Evolutionary conservation across 768 basidiomycete genomes (phyloP), one percentile per base, ranked within the genome.

Genomic region (Auriscalpium microsporum): DNA sequence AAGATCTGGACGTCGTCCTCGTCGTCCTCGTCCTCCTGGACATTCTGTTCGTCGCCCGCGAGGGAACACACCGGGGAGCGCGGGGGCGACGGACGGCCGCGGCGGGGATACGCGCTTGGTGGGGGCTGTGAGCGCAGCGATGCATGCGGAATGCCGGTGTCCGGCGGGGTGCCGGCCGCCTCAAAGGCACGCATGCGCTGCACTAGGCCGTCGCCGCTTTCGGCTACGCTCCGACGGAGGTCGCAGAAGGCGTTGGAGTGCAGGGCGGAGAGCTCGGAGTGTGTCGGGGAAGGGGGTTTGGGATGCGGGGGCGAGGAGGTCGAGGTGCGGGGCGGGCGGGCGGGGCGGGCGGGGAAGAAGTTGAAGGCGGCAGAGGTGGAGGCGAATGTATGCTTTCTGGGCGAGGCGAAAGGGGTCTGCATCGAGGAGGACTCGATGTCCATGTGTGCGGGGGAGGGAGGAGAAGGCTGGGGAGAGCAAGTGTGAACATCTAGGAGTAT

Each of bases 141-240:
- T 72, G 73, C 37, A 67, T 67, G 54, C 71, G 68, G 13, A 69
- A 64, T 50, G 66, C 70, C 36, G 71, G 70, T 56, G 70, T 69
- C 38, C 5, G 51, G 17, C 38, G 53, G 54, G 17, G 77, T 77
- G 54, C 80, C 73, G 23, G 74, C 73, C 49, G 73, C 69, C 66
- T 88, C 86, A 64, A 82, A 84, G 59, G 86, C 81, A 54, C 83
- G 83, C 86, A 89, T 88, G 51, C 83, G 81, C 54, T 74, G 78
- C 11, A 89, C 76, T 48, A 88, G 75, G 8, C 82, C 80, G 61
- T 88, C 85, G 17, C 83, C 84, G 58, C 73, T 81, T 60, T 86
- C 79, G 33, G 74, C 73, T 19, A 88, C 74, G 58, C 79, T 85
- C 62, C 76, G 73, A 45, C 75, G 80, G 40, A 89, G 76, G 59